These are phyloP conservation scores for Lactarius sanguifluus DNA, from an alignment of 768 basidiomycete species.

Conservation along the genomic window DNA sequence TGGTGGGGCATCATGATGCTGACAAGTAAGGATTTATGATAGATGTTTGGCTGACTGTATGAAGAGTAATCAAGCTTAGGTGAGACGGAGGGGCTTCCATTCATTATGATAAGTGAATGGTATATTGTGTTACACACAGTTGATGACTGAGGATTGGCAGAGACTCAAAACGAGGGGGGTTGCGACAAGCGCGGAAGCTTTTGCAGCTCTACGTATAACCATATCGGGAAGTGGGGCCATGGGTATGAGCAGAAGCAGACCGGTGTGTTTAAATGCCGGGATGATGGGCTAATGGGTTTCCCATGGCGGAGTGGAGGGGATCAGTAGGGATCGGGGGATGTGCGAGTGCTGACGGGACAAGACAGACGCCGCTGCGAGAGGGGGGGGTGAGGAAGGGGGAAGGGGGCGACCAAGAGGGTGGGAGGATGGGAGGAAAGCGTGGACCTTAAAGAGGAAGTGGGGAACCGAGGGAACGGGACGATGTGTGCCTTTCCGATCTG, in stretches of 20 bases:
- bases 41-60: conserved; percentile 12
- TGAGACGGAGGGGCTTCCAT: conserved; percentile 19
- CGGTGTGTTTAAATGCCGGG: conserved; percentile 25
- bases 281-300: background rate
- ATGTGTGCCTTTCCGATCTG: conserved; percentile 31
- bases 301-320: conserved; percentile 1
- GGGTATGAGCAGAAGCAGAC: conserved; percentile 11
- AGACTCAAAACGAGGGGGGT: conserved; percentile 20
- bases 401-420: background rate
- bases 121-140: conserved; percentile 15
- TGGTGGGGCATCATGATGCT: conserved; percentile 2
- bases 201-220: conserved; percentile 16
- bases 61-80: conserved; percentile 19
- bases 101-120: conserved; percentile 24
- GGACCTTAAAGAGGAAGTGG: conserved; percentile 10
- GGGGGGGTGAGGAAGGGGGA: background rate
- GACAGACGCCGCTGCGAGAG: conserved; percentile 19
- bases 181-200: conserved; percentile 31
- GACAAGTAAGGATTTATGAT: conserved; percentile 1
- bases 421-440: conserved; percentile 1
- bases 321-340: conserved; percentile 15
- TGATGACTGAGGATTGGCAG: conserved; percentile 27
- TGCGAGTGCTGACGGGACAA: conserved; percentile 9
- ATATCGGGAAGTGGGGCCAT: conserved; percentile 29
- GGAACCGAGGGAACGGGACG: conserved; percentile 17